These are phyloP conservation scores for Citrus unshiu DNA, from an alignment of 345 rosid genomes.

Conservation along the genomic window DNA sequence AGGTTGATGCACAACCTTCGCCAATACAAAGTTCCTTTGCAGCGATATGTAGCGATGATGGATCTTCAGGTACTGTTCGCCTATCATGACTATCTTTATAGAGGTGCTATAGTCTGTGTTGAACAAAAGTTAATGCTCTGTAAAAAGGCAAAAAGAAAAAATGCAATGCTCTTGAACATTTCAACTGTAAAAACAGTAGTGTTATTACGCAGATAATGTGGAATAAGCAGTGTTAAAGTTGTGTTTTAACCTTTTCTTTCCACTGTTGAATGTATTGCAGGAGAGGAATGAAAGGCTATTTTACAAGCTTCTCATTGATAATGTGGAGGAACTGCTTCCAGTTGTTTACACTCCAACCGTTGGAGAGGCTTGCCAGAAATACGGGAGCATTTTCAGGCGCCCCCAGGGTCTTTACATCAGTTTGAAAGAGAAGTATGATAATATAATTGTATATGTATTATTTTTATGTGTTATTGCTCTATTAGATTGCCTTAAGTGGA, in stretches of 20 bases:
- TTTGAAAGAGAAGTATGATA: constrained; percentile 78
- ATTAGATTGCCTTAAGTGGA: constrained; percentile 4
- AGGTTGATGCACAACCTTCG: constrained; percentile 76
- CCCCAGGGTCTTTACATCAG: constrained; percentile 96
- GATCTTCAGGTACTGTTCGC: constrained; percentile 74
- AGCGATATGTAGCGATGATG: constrained; percentile 88
- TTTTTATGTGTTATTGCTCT: not conserved
- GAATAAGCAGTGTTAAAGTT: not conserved
- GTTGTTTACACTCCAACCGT: constrained; percentile 96
- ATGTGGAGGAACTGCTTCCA: constrained; percentile 90
- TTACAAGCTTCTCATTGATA: constrained; percentile 88
- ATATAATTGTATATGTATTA: not conserved
- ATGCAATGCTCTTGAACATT: not conserved
- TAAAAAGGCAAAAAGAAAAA: too few relatives aligned
- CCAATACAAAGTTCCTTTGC: constrained; percentile 77
- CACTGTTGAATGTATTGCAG: constrained; percentile 33
- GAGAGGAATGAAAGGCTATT: constrained; percentile 91
- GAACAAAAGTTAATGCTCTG: not conserved
- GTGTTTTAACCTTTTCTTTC: not conserved
- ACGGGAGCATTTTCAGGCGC: constrained; percentile 87
- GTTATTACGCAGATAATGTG: not conserved
- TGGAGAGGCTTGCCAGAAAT: constrained; percentile 97
- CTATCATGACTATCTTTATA: not conserved
- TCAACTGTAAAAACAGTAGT: not conserved
- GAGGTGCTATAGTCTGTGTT: not conserved